phyloP scores from a whole-genome alignment of 2,329 filamentous ascomycete species.

The Graphilbum ipis-grandicollis region DNA sequence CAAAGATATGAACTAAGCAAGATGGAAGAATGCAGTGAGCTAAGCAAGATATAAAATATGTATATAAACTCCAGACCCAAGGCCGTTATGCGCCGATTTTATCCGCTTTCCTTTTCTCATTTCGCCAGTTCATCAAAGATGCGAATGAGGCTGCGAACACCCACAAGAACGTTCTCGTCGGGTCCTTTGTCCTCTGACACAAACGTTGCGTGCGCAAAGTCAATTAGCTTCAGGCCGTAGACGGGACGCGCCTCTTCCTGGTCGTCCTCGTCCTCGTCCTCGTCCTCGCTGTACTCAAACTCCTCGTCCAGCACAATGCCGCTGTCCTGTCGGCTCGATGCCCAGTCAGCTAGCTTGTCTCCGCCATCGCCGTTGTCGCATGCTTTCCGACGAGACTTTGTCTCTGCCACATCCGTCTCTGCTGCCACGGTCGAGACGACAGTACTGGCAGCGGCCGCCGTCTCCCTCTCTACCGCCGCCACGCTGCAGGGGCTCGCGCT shows the following conservation, averaged over 20 bases:
- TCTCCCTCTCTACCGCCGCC: constrained; percentile 14
- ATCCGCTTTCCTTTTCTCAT: constrained; percentile 6
- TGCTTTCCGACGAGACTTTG: constrained; percentile 4
- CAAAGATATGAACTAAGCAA: too few species aligned
- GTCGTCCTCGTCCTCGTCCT: constrained; percentile 24
- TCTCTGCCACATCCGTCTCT: neutral
- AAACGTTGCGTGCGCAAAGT: constrained; percentile 88
- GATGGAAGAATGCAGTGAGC: too few species aligned
- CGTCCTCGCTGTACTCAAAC: constrained; percentile 12
- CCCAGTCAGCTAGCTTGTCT: constrained; percentile 10
- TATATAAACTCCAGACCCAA: too few species aligned
- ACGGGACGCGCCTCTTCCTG: constrained; percentile 49
- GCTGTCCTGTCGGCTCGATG: constrained; percentile 33
- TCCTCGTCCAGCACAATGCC: constrained; percentile 31
- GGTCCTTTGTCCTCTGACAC: constrained; percentile 66
- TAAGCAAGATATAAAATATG: too few species aligned
- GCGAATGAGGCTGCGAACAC: constrained; percentile 51
- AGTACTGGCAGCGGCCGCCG: neutral
- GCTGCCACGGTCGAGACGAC: constrained; percentile 4
- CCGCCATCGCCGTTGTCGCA: constrained; percentile 6
- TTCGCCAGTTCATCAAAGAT: constrained; percentile 52
- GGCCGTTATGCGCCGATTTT: too few species aligned
- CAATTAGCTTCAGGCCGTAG: constrained; percentile 73
- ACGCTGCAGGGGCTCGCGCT: constrained; percentile 24
- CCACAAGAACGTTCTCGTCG: constrained; percentile 67